These are phyloP conservation scores for Yarrowia phangngaensis DNA, from an alignment of 805 yeast species.

Conservation along the genomic window DNA sequence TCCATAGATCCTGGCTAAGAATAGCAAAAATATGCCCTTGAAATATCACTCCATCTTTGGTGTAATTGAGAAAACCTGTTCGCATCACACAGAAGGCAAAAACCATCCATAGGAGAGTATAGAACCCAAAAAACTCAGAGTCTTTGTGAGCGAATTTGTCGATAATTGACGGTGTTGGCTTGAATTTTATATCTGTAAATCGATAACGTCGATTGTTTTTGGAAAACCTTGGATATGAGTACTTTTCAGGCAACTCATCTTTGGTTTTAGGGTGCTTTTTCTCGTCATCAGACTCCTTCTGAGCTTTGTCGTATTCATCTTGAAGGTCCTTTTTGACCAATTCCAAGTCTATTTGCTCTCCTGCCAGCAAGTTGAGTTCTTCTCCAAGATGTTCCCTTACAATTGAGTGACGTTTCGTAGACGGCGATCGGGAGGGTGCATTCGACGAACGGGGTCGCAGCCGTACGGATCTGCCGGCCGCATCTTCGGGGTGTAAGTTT, in stretches of 20 bases:
- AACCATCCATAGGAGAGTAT: conserved; percentile 50
- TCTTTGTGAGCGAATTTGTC: conserved; percentile 8
- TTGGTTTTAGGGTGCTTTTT: not conserved
- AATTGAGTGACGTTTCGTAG: conserved; percentile 14
- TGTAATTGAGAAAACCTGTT: conserved; percentile 52
- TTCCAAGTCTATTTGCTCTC: not conserved
- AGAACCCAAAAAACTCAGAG: conserved; percentile 65
- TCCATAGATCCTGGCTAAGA: conserved; percentile 57
- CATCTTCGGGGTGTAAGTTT: conserved; percentile 5
- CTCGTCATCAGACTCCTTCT: conserved; percentile 23
- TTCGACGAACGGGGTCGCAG: not conserved
- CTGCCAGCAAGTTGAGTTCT: not conserved
- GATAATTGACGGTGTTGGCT: conserved; percentile 21
- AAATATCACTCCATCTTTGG: conserved; percentile 45
- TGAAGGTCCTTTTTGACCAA: conserved; percentile 15
- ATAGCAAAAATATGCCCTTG: conserved; percentile 55
- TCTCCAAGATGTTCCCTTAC: conserved; percentile 18
- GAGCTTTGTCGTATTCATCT: conserved; percentile 9
- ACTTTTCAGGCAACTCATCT: conserved; percentile 12
- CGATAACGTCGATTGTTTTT: conserved; percentile 23
- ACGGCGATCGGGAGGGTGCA: conserved; percentile 9
- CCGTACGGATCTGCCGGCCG: not conserved
- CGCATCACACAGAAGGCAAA: conserved; percentile 38
- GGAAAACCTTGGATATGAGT: conserved; percentile 20
- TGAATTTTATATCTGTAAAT: conserved; percentile 23